phyloP scores from a whole-genome alignment of 2,329 filamentous ascomycete genomes.

The Fusarium ambrosium region DNA sequence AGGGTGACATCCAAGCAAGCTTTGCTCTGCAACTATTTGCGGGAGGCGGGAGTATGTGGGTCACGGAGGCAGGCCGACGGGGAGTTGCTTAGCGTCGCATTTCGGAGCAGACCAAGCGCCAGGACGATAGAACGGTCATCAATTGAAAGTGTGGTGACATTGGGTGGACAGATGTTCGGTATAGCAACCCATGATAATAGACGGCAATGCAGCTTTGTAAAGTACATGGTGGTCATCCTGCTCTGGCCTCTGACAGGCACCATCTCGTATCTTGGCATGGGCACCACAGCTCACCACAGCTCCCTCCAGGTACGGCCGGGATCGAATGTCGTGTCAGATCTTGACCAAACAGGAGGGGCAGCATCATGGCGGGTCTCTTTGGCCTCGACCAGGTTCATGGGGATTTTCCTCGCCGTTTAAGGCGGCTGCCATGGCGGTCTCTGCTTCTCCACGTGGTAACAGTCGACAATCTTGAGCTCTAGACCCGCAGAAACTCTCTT shows the following conservation, averaged over 20 bases:
- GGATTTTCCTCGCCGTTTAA: neutral
- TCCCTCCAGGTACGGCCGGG: neutral
- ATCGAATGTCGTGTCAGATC: constrained; percentile 7
- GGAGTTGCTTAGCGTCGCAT: constrained; percentile 38
- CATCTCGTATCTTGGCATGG: neutral
- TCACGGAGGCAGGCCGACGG: constrained; percentile 15
- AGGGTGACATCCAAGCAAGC: constrained; percentile 7
- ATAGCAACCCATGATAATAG: neutral
- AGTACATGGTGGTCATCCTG: neutral
- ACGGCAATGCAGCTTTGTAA: neutral
- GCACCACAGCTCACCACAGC: neutral
- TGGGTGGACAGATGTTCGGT: neutral
- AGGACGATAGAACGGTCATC: neutral
- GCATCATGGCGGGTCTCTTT: neutral
- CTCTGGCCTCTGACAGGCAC: neutral
- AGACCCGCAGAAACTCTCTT: constrained; percentile 1
- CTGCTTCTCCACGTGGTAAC: constrained; percentile 7
- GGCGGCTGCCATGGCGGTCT: neutral
- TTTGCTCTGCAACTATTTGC: constrained; percentile 28
- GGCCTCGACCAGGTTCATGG: constrained; percentile 3
- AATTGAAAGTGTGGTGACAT: neutral
- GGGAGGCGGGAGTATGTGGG: constrained; percentile 29
- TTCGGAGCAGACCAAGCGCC: constrained; percentile 13
- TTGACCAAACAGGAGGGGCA: constrained; percentile 5
- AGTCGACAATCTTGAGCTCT: neutral